Evolutionary conservation across 495 filamentous ascomycete genomes (phyloP), one percentile per base, ranked within the genome.

Genomic region (Lichenothelia convexa): DNA sequence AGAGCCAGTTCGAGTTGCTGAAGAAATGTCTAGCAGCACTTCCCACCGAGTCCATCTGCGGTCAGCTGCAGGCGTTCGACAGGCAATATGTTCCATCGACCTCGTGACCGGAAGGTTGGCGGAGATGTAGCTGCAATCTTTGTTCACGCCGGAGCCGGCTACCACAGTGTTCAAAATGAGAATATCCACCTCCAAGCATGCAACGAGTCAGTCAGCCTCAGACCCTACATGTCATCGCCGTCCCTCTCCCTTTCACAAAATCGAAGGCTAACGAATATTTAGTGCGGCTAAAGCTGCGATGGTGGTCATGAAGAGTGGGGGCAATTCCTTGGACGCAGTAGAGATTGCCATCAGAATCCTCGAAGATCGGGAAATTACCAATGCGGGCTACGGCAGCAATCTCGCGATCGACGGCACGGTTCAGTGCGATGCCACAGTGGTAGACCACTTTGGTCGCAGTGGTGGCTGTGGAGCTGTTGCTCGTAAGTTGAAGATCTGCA

Each of bases 91-190:
- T 51, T 53, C 38, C 35, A 20, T 35, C 51, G 36, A 39, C 48
- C 27, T 35, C 46, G 40, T 16, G 45, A 45, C 31, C 37, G 49
- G 15, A 54, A 50, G 35, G n/a, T n/a, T n/a, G 50, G 45, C 30
- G 54, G 62, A 13, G 62, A 70, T 35, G 41, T 68, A 7, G 68
- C 62, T 40, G 79, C 78, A n/a, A 80, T 95, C 22, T 94, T 93
- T 50, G 73, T 95, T 39, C 89, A 97, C 61, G 89, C 86, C 16
- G 89, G 89, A 9, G 89, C 89, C 13, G 89, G 89, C n/a, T 94
- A 78, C 48, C 89, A 97, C 54, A 92, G 81, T 46, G 47, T 61
- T 12, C 67, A 76, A 34, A 94, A 95, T 56, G 84, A 95, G 50
- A 58, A 61, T 12, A 61, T 76, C 24, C 89, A 97, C 51, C 67